Evolutionary conservation across 2,329 filamentous ascomycete species (phyloP).

Genomic region (Apiospora kogelbergensis): DNA sequence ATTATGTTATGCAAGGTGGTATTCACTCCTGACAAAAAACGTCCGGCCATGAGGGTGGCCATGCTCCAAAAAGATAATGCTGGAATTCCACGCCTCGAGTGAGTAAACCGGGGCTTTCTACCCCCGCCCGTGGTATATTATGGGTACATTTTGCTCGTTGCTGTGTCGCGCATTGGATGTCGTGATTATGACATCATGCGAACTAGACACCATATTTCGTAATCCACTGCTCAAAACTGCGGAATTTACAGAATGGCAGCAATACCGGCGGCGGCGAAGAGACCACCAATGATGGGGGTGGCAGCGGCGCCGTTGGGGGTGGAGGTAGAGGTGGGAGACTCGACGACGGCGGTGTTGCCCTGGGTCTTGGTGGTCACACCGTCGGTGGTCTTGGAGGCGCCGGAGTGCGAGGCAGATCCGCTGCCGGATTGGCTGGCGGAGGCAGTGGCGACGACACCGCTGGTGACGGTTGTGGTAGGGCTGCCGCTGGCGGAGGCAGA

Average conservation of each 20-base stretch:
- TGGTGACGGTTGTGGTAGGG: background rate
- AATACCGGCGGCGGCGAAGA: background rate
- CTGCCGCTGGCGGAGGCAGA: background rate
- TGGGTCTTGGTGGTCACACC: background rate
- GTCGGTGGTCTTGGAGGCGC: background rate
- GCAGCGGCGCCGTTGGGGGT: background rate
- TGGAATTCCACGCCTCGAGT: background rate
- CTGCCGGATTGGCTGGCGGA: background rate
- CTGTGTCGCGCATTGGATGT: background rate
- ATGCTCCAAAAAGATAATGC: background rate
- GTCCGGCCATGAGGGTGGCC: background rate
- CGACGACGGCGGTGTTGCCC: background rate
- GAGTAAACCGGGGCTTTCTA: background rate
- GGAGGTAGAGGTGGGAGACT: background rate
- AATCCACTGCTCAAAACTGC: background rate
- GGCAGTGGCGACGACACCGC: background rate
- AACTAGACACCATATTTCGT: background rate
- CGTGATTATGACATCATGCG: conserved; percentile 2
- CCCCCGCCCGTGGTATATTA: background rate
- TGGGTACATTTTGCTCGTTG: background rate
- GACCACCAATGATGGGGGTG: conserved; percentile 5
- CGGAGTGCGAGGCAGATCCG: background rate
- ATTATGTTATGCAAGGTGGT: conserved; percentile 4
- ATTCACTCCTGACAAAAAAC: conserved; percentile 3
- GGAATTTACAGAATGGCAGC: conserved; percentile 8